Evolutionary conservation across 225 moss, liverwort and hornwort species (phyloP).

Genomic region (Antitrichia curtipendula): DNA sequence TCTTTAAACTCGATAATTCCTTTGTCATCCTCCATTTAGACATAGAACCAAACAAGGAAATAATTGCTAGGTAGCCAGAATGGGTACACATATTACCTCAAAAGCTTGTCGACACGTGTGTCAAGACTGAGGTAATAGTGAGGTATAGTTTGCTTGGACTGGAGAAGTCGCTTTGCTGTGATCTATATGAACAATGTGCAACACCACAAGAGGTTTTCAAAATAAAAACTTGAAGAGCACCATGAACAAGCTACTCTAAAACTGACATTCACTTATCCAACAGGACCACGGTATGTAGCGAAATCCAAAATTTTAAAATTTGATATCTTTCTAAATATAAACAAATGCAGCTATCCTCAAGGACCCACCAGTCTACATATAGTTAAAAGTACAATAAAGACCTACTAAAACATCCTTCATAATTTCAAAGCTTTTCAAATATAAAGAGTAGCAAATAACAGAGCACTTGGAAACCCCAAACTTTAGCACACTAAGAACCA

Average conservation of each 20-base stretch:
- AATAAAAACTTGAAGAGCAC: neutral
- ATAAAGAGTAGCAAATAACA: neutral
- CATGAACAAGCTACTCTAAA: neutral
- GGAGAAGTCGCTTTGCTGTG: constrained; percentile 41
- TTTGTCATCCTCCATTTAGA: neutral
- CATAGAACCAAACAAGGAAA: neutral
- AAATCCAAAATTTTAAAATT: neutral
- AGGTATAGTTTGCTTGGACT: constrained; percentile 67
- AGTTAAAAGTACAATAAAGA: neutral
- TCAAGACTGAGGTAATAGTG: constrained; percentile 68
- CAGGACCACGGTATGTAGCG: neutral
- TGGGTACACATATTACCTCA: constrained; percentile 11
- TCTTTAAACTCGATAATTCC: neutral
- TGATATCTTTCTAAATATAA: neutral
- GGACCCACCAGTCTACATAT: neutral
- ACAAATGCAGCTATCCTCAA: neutral
- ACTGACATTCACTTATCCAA: neutral
- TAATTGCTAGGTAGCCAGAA: neutral
- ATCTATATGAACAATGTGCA: constrained; percentile 11
- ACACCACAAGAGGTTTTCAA: neutral
- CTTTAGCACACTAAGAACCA: neutral
- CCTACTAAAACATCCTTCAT: neutral
- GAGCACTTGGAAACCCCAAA: neutral
- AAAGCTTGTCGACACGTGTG: constrained; percentile 58
- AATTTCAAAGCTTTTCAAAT: neutral